A percentile compares a stretch with the other conserved stretches of the same genome.
Conservation (phyloP, 495 filamentous ascomycete species). For the Lophium mytilinum region DNA sequence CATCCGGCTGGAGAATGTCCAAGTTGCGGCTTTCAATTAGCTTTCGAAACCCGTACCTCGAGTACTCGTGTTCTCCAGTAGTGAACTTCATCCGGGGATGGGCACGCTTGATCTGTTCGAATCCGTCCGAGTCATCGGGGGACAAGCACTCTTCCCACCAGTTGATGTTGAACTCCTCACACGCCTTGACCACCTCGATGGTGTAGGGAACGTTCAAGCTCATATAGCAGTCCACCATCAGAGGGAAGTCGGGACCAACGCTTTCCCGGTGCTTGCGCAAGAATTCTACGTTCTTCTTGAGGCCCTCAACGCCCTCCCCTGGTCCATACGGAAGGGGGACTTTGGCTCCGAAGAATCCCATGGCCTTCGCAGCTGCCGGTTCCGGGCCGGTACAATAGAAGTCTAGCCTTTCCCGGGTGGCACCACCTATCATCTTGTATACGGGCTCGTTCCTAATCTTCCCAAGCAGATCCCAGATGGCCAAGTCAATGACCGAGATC, state of each 20-base stretch:
- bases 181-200: slow-evolving; percentile 78
- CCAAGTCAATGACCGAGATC: slow-evolving; percentile 88
- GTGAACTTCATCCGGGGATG: slow-evolving; percentile 90
- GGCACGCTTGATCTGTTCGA: slow-evolving; percentile 76
- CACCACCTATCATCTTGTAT: slow-evolving; percentile 87
- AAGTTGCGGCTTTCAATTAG: slow-evolving; percentile 84
- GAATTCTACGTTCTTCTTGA: slow-evolving; percentile 84
- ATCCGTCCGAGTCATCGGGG: slow-evolving; percentile 85
- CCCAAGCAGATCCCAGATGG: slow-evolving; percentile 83
- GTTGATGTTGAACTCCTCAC: slow-evolving; percentile 74
- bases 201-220: slow-evolving; percentile 85
- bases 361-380: slow-evolving; percentile 63
- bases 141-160: slow-evolving; percentile 94
- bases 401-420: slow-evolving; percentile 66
- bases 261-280: slow-evolving; percentile 72
- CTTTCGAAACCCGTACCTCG: slow-evolving; percentile 87
- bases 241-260: slow-evolving; percentile 81
- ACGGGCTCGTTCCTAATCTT: slow-evolving; percentile 88
- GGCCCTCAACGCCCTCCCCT: slow-evolving; percentile 70
- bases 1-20: slow-evolving; percentile 89
- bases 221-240: slow-evolving; percentile 97
- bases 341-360: slow-evolving; percentile 85
- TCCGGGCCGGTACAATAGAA: slow-evolving; percentile 95
- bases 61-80: slow-evolving; percentile 91
- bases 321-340: slow-evolving; percentile 82